Evolutionary conservation across 31 red algal genomes (phyloP).

Genomic region (Porphyra umbilicalis): DNA sequence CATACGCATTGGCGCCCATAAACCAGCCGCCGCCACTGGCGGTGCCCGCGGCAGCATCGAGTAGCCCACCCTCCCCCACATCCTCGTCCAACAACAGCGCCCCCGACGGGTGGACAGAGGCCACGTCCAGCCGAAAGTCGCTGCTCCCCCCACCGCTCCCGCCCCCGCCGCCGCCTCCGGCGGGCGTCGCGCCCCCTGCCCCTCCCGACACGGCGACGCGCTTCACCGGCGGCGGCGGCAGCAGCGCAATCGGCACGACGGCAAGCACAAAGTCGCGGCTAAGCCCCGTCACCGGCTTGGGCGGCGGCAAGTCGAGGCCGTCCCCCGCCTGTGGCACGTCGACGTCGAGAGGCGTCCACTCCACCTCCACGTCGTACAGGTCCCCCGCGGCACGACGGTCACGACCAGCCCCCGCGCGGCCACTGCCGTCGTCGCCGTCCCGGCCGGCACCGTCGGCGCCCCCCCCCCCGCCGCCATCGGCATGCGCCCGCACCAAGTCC

Average conservation of each 20-base stretch:
- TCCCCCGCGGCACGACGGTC: background rate
- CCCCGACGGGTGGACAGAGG: background rate
- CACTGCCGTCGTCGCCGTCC: background rate
- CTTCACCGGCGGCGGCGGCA: background rate
- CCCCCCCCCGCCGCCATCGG: background rate
- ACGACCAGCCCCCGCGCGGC: background rate
- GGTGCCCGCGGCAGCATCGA: background rate
- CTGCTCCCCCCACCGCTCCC: background rate
- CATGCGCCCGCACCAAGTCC: slow-evolving; percentile 13
- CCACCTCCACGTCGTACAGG: background rate
- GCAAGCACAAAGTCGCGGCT: background rate
- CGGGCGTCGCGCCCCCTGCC: background rate
- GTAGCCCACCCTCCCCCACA: background rate
- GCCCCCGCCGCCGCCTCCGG: background rate
- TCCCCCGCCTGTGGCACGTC: background rate
- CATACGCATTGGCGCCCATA: background rate
- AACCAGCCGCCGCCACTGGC: background rate
- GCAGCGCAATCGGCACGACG: background rate
- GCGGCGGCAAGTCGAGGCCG: background rate
- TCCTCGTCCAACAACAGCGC: background rate
- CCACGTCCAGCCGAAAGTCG: background rate
- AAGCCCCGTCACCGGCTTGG: background rate
- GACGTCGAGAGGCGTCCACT: background rate
- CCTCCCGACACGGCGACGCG: background rate
- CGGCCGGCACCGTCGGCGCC: background rate